Evolutionary conservation across 2,329 filamentous ascomycete species (phyloP).

Genomic region (Sclerotinia sclerotiorum): DNA sequence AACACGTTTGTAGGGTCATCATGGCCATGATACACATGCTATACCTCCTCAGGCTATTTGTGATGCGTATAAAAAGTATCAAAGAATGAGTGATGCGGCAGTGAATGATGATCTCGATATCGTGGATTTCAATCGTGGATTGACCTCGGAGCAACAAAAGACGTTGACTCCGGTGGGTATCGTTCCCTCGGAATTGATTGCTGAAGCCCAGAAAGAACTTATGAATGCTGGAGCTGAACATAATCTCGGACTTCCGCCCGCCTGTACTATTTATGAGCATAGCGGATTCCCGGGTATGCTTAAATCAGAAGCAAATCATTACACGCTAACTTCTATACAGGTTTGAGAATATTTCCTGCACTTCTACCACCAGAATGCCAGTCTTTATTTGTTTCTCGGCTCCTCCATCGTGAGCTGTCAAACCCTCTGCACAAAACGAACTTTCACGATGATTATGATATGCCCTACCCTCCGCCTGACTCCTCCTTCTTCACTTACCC

Average conservation of each 20-base stretch:
- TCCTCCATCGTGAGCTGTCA: conserved; percentile 76
- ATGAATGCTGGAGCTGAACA: conserved; percentile 11
- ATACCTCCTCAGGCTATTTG: conserved; percentile 40
- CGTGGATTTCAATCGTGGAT: conserved; percentile 38
- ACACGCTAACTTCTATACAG: conserved; percentile 25
- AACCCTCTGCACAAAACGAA: conserved; percentile 80
- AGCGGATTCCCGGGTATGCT: conserved; percentile 37
- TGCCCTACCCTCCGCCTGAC: conserved; percentile 54
- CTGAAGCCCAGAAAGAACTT: conserved; percentile 30
- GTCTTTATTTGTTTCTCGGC: conserved; percentile 63
- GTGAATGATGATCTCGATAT: conserved; percentile 36
- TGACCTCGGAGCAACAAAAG: conserved; percentile 35
- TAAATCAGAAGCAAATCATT: background rate
- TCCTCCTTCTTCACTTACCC: conserved; percentile 53
- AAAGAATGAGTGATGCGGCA: conserved; percentile 35
- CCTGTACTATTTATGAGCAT: conserved; percentile 39
- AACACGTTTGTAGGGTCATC: conserved; percentile 24
- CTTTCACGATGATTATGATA: conserved; percentile 74
- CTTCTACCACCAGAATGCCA: conserved; percentile 74
- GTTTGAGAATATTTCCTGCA: conserved; percentile 69
- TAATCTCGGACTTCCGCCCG: conserved; percentile 21
- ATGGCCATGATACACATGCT: conserved; percentile 40
- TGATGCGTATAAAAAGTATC: conserved; percentile 40
- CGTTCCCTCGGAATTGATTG: conserved; percentile 33
- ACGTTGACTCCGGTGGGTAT: conserved; percentile 31